Evolutionary conservation across 2,329 filamentous ascomycete genomes (phyloP), one percentile per base, ranked within the genome.

Genomic region (Pseudogymnoascus sp.): DNA sequence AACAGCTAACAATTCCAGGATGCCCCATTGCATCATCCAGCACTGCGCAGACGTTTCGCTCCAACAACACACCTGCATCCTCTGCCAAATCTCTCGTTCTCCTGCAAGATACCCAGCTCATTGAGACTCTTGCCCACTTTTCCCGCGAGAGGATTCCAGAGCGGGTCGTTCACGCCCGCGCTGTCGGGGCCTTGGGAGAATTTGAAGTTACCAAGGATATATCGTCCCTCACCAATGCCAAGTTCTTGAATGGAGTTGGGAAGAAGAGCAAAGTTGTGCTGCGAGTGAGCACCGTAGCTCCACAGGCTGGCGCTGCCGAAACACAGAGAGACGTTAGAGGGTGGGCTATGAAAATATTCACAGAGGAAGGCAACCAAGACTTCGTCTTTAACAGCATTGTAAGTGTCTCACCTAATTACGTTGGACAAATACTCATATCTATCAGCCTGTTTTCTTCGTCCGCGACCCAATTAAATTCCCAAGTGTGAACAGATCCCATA

Each of bases 131-230:
- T 1, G 78, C 83, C 2, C 82, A 85, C 67, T 85, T 84, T 67
- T 76, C 78, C n/a, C 76, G 82, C 2, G 83, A 85, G 68, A 73
- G 83, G 7, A 85, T 85, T 61, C 83, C 83, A 0, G 83, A 85
- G 66, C 41, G 69, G 51, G 55, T 80, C 9, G 80, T 83, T n/a
- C 79, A 83, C 64, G 79, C 80, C 21, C 78, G 79, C 66, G 79
- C 77, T 25, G 75, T 74, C 29, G 79, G 80, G 31, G 81, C 81
- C 0, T 82, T 77, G 64, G 83, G 83, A 15, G 78, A 84, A 59
- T 87, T 87, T 65, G 83, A 86, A 70, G 79, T 81, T n/a, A 85
- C 82, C 0, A 71, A 81, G 39, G 84, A 87, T 66, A 76, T 84
- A 62, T 79, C 80, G 2, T 78, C 86, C 66, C 69, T 85, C 60